These are phyloP conservation scores for Saccharomyces uvarum DNA, from an alignment of 1,139 yeast species.

Conservation along the genomic window DNA sequence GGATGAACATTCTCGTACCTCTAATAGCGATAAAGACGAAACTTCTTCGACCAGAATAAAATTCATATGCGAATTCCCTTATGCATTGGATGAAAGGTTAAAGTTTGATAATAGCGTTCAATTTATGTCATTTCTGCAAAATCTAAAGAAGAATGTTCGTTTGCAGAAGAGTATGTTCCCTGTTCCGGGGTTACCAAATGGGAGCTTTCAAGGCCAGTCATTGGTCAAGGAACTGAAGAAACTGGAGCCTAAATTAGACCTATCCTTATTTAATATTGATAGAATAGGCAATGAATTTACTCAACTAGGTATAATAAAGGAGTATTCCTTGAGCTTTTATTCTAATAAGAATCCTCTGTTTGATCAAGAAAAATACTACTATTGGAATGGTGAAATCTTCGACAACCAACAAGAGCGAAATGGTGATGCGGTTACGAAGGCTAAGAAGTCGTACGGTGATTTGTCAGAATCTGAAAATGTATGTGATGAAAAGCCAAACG, in stretches of 20 bases:
- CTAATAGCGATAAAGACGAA: neutral
- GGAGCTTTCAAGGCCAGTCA: slow-evolving; percentile 14
- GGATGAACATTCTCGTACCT: neutral
- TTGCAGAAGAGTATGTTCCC: slow-evolving; percentile 23
- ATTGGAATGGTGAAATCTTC: slow-evolving; percentile 7
- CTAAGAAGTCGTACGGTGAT: slow-evolving; percentile 4
- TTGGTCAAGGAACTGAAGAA: slow-evolving; percentile 13
- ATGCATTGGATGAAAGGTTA: slow-evolving; percentile 10
- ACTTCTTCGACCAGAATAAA: neutral
- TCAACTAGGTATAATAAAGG: slow-evolving; percentile 11
- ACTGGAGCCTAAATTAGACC: slow-evolving; percentile 11
- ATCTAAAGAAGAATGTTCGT: slow-evolving; percentile 18
- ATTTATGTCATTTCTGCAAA: slow-evolving; percentile 15
- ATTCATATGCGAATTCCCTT: slow-evolving; percentile 5
- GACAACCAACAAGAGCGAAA: neutral
- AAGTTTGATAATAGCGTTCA: slow-evolving; percentile 12
- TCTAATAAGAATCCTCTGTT: slow-evolving; percentile 4
- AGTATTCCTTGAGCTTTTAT: slow-evolving; percentile 4
- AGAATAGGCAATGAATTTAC: slow-evolving; percentile 19
- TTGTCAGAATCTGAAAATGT: neutral
- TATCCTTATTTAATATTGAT: slow-evolving; percentile 18
- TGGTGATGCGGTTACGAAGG: neutral
- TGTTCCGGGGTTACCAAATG: slow-evolving; percentile 24
- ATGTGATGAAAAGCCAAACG: neutral
- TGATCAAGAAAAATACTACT: slow-evolving; percentile 8